A percentile compares a stretch with the other conserved stretches of the same genome.
Evolutionary conservation across 2,329 filamentous ascomycete species (phyloP).

Genomic region (Fusarium mexicanum): DNA sequence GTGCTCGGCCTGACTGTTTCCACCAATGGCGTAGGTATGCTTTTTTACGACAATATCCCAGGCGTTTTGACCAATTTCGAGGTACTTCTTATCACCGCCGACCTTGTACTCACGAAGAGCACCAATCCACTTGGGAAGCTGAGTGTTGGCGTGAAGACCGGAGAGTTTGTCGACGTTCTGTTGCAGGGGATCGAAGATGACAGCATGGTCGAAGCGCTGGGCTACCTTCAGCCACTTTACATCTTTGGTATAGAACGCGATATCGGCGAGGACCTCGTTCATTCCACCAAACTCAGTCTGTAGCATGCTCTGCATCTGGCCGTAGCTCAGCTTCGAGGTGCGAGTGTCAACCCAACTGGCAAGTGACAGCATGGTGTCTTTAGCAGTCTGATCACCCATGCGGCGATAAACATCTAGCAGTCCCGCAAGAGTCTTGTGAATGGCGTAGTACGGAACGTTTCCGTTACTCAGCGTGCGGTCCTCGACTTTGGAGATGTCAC

Average conservation of each 20-base stretch:
- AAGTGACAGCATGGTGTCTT: conserved; percentile 55
- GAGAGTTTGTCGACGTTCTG: conserved; percentile 55
- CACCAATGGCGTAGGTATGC: conserved; percentile 63
- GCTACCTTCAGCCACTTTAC: conserved; percentile 57
- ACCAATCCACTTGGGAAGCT: conserved; percentile 65
- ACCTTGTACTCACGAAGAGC: conserved; percentile 59
- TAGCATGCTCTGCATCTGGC: conserved; percentile 59
- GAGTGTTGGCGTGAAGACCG: conserved; percentile 63
- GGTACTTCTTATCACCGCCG: conserved; percentile 56
- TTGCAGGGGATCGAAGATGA: conserved; percentile 58
- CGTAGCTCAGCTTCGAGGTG: conserved; percentile 53
- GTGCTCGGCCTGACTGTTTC: conserved; percentile 64
- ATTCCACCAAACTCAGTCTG: conserved; percentile 63
- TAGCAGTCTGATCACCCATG: conserved; percentile 54
- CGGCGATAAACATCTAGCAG: conserved; percentile 60
- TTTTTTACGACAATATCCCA: conserved; percentile 57
- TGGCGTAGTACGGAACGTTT: conserved; percentile 63
- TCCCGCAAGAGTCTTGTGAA: conserved; percentile 64
- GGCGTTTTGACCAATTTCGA: conserved; percentile 60
- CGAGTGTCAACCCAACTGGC: conserved; percentile 60
- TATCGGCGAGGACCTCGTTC: conserved; percentile 60
- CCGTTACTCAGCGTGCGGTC: conserved; percentile 55
- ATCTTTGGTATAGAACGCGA: conserved; percentile 58
- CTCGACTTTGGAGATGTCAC: conserved; percentile 57
- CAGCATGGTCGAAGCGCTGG: conserved; percentile 60